Evolutionary conservation across 768 basidiomycete species (phyloP), one percentile per base, ranked within the genome.

Genomic region (Pleurotus salmoneostramineus): DNA sequence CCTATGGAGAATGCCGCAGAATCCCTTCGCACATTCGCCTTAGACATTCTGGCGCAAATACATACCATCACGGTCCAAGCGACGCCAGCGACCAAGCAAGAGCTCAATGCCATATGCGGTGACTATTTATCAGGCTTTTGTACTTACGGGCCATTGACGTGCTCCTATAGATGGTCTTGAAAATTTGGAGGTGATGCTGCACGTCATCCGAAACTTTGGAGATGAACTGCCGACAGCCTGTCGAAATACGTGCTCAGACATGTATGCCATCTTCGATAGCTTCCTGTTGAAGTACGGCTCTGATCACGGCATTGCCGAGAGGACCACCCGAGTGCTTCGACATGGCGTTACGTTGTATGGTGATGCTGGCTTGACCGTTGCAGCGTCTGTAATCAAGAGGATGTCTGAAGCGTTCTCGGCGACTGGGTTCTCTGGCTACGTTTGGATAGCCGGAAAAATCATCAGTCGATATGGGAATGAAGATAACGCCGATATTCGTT

Each of bases 361-460:
- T 6, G 69, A 76, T 46, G 72, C 85, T 0, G 81, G 85, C 6
- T 76, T 89, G 46, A 73, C 85, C 3, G 76, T 97, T 50, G 81
- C 90, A 6, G 82, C 91, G 21, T 76, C 85, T 0, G 78, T 95
- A 2, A 71, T 96, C 47, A 78, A 79, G 5, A 81, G 92, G 51
- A 89, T 98, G 89, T 80, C 85, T 1, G 65, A 79, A 6, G 80
- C 83, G 5, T 99, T 98, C 66, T 91, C 93, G 64, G 71, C 76
- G 7, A 92, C 90, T 7, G 91, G 89, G 0, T 85, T 87, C 65
- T 82, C 95, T 8, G 88, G 90, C 62, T 98, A 93, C 72, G 70
- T 98, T 17, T 99, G 97, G 97, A 91, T 98, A 58, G 87, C 85
- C 33, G 91, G 93, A 45, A 98, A 98, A 72, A 71, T 91, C 31